phyloP scores from a whole-genome alignment of 2,329 filamentous ascomycete species.

The Xylaria sp. region DNA sequence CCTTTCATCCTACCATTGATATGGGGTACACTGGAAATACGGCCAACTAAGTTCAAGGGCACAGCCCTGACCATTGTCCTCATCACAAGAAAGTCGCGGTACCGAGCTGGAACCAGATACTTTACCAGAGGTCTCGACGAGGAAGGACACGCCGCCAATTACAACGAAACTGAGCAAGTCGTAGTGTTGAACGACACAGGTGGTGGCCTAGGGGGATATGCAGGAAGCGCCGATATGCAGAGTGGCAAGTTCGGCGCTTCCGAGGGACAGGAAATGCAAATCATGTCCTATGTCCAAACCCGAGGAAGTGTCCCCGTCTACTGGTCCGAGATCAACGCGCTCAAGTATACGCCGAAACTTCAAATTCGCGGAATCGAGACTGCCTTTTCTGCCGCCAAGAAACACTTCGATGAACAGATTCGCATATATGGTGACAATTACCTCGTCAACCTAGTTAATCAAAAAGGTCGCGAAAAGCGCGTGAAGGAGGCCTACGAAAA shows the following conservation, averaged over 20 bases:
- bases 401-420: slow-evolving; percentile 95
- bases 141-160: slow-evolving; percentile 95
- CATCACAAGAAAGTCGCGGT: slow-evolving; percentile 87
- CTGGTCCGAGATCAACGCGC: slow-evolving; percentile 95
- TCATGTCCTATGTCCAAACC: slow-evolving; percentile 95
- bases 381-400: slow-evolving; percentile 79
- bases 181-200: slow-evolving; percentile 86
- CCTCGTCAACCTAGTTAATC: slow-evolving; percentile 96
- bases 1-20: slow-evolving; percentile 95
- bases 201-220: slow-evolving; percentile 80
- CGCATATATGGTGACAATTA: slow-evolving; percentile 95
- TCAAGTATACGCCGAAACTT: slow-evolving; percentile 90
- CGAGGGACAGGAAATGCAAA: slow-evolving; percentile 79
- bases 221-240: slow-evolving; percentile 78
- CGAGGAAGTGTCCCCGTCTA: slow-evolving; percentile 94
- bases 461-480: slow-evolving; percentile 87
- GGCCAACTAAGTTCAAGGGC: slow-evolving; percentile 84
- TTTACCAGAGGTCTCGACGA: slow-evolving; percentile 95
- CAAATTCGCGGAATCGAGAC: slow-evolving; percentile 87
- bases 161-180: slow-evolving; percentile 97
- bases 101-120: slow-evolving; percentile 91
- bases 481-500: slow-evolving; percentile 96
- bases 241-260: slow-evolving; percentile 72
- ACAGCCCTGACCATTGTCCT: slow-evolving; percentile 85
- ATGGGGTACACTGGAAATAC: slow-evolving; percentile 95